A percentile compares a stretch with the other conserved stretches of the same genome.
These are phyloP conservation scores for Tothia fuscella DNA, from an alignment of 2,329 filamentous ascomycete species.

Conservation along the genomic window DNA sequence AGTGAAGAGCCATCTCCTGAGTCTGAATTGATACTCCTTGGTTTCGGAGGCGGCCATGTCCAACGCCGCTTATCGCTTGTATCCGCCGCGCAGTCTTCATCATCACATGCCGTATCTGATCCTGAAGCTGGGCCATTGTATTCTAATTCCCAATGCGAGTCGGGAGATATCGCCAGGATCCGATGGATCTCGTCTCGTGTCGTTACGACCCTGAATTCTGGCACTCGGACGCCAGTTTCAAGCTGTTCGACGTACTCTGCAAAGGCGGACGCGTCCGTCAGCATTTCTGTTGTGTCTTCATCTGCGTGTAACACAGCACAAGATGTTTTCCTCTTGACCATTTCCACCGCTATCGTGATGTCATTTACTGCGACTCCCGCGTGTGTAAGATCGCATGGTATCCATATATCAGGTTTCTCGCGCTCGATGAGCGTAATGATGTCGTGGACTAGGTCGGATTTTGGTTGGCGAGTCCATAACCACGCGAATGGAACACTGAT, in stretches of 20 bases:
- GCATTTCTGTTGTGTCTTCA: constrained; percentile 3
- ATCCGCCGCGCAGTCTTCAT: background rate
- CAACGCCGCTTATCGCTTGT: background rate
- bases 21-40: background rate
- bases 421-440: background rate
- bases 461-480: background rate
- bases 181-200: constrained; percentile 1
- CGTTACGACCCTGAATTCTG: background rate
- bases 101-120: no score
- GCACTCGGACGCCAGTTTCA: constrained; percentile 1
- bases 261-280: constrained; percentile 2
- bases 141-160: background rate
- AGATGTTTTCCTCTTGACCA: no score
- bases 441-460: background rate
- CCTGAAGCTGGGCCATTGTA: no score
- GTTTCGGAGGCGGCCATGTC: constrained; percentile 1
- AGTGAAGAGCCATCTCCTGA: background rate
- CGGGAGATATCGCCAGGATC: background rate
- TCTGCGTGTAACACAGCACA: background rate
- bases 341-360: background rate
- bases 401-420: constrained; percentile 4
- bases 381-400: background rate
- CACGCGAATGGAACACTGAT: background rate
- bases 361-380: no score
- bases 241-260: constrained; percentile 3